Conservation (phyloP, 2,329 filamentous ascomycete species). For the Fusarium sp. region DNA sequence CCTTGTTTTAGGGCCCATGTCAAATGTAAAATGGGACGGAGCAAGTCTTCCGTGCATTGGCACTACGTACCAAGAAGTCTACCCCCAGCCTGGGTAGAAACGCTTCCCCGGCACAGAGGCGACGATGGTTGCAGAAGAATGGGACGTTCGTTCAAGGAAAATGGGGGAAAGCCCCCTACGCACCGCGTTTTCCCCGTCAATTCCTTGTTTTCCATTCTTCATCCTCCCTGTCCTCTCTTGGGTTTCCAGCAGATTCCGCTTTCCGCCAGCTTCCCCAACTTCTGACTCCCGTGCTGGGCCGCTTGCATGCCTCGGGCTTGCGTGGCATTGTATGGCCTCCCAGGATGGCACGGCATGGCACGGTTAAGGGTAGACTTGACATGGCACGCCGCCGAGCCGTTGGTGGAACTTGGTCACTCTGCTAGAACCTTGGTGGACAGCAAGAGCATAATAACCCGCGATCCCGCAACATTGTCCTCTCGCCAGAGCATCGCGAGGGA, state of each 20-base stretch:
- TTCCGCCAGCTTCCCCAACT: conserved; percentile 13
- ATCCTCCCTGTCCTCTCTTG: conserved; percentile 11
- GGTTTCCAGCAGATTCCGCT: conserved; percentile 10
- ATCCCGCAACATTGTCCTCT: conserved; percentile 19
- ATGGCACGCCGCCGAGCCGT: conserved; percentile 24
- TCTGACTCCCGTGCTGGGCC: conserved; percentile 23
- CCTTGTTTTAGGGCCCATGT: conserved; percentile 2
- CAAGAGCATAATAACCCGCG: conserved; percentile 3
- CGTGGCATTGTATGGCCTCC: conserved; percentile 24
- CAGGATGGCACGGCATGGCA: conserved; percentile 26
- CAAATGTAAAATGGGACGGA: conserved; percentile 19
- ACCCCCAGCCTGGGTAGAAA: background rate
- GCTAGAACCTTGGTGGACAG: background rate
- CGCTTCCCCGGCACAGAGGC: background rate
- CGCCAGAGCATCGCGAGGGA: conserved; percentile 28
- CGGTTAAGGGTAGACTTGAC: conserved; percentile 11
- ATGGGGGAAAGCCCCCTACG: background rate
- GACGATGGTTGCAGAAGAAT: conserved; percentile 8
- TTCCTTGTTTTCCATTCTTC: conserved; percentile 40
- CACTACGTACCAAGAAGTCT: conserved; percentile 19
- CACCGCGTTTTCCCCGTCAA: conserved; percentile 18
- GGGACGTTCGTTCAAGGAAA: conserved; percentile 14
- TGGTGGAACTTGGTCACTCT: conserved; percentile 25
- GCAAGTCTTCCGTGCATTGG: conserved; percentile 32
- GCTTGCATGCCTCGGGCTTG: conserved; percentile 23